phyloP scores from a whole-genome alignment of 306 rosid species.

The Abrus precatorius region DNA sequence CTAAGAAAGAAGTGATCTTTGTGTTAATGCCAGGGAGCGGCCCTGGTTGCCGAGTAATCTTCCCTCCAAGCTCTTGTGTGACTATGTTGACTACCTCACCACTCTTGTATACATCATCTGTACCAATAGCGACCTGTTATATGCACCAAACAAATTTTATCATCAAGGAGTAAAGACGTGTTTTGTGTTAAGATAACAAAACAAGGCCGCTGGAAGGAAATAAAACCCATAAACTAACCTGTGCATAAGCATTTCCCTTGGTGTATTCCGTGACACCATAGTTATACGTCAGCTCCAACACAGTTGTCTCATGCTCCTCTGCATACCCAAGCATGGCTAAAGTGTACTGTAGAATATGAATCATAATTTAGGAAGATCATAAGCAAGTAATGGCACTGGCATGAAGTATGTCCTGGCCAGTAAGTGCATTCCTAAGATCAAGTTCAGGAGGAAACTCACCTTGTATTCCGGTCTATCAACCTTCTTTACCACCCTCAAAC shows the following conservation, averaged over 20 bases:
- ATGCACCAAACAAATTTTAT: conserved; percentile 29
- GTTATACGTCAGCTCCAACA: conserved; percentile 94
- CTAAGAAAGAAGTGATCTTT: conserved; percentile 84
- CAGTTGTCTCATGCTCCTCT: conserved; percentile 84
- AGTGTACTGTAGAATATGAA: conserved; percentile 67
- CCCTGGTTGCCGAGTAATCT: conserved; percentile 91
- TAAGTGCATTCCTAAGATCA: conserved; percentile 11
- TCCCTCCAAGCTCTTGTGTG: conserved; percentile 91
- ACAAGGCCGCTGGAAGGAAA: conserved; percentile 13
- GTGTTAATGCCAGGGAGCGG: conserved; percentile 91
- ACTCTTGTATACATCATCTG: conserved; percentile 96
- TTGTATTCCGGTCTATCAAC: conserved; percentile 86
- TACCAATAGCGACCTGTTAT: conserved; percentile 83
- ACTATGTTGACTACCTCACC: conserved; percentile 81
- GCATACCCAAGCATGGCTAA: conserved; percentile 89
- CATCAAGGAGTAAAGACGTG: conserved; percentile 25
- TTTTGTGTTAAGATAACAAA: conserved; percentile 7
- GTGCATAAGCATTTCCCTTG: conserved; percentile 96
- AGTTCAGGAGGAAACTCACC: conserved; percentile 56
- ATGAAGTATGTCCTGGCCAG: conserved; percentile 2
- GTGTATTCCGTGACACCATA: conserved; percentile 91
- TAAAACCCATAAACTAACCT: conserved; percentile 58
- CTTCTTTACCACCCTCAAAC: conserved; percentile 77
- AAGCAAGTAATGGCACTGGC: conserved; percentile 7
- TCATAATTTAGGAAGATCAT: too few relatives aligned